phyloP scores from a whole-genome alignment of 2,329 filamentous ascomycete genomes.

The Pestalotiopsis sp. region DNA sequence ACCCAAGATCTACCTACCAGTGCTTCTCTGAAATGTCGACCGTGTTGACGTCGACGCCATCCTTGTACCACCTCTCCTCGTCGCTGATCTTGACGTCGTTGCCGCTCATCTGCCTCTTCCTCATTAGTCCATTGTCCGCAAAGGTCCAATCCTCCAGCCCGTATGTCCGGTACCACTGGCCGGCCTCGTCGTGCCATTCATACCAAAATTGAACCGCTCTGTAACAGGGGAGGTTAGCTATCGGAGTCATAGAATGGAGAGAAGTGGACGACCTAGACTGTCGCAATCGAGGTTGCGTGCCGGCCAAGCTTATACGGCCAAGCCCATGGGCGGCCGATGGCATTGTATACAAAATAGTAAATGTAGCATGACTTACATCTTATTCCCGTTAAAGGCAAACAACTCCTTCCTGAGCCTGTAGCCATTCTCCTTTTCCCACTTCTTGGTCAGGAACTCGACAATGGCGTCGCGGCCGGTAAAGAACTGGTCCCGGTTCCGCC shows the following conservation, averaged over 20 bases:
- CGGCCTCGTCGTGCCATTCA: conserved; percentile 70
- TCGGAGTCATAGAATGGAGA: not conserved
- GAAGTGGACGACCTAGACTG: not conserved
- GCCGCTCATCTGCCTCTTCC: conserved; percentile 76
- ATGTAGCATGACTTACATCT: conserved; percentile 34
- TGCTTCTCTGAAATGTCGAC: conserved; percentile 70
- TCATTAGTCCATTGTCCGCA: conserved; percentile 69
- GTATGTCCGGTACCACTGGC: conserved; percentile 87
- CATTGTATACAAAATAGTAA: no score
- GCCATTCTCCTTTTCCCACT: conserved; percentile 73
- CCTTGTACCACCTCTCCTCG: conserved; percentile 69
- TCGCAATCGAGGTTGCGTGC: no score
- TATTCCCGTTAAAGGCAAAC: conserved; percentile 75
- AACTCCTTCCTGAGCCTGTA: conserved; percentile 83
- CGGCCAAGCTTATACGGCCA: no score
- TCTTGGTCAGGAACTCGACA: conserved; percentile 67
- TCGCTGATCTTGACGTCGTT: conserved; percentile 69
- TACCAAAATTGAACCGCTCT: conserved; percentile 88
- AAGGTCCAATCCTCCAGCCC: conserved; percentile 84
- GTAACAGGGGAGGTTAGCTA: conserved; percentile 47
- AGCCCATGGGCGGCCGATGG: no score
- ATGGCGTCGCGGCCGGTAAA: conserved; percentile 71
- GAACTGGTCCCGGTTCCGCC: conserved; percentile 78
- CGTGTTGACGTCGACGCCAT: conserved; percentile 69
- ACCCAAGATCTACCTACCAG: conserved; percentile 52